These are phyloP conservation scores for Pyricularia sp. DNA, from an alignment of 2,329 filamentous ascomycete species.

Conservation along the genomic window DNA sequence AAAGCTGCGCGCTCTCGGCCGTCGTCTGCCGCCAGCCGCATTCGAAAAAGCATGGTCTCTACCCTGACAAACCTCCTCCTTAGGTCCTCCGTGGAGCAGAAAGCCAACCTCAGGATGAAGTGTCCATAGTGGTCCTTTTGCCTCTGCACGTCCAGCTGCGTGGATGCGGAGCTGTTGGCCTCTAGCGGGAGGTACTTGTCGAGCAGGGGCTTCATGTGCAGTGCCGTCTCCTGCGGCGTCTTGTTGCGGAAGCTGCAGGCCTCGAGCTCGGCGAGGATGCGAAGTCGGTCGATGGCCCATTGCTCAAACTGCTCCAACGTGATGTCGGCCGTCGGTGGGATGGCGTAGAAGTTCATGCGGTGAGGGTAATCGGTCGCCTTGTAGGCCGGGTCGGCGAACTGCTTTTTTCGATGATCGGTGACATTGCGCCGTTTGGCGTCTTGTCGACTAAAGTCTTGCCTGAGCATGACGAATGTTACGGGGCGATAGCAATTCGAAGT, in stretches of 20 bases:
- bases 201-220: conserved; percentile 77
- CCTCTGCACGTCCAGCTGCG: conserved; percentile 59
- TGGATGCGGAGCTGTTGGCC: conserved; percentile 57
- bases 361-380: conserved; percentile 72
- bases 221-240: conserved; percentile 67
- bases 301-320: conserved; percentile 96
- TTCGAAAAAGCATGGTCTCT: conserved; percentile 80
- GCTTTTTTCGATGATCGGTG: conserved; percentile 73
- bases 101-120: conserved; percentile 90
- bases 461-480: conserved; percentile 28
- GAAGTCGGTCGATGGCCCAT: conserved; percentile 91
- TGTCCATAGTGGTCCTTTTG: conserved; percentile 97
- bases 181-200: conserved; percentile 79
- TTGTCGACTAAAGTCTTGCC: conserved; percentile 39
- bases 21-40: conserved; percentile 74
- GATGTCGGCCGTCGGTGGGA: conserved; percentile 86
- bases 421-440: conserved; percentile 67
- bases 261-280: conserved; percentile 83
- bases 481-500: not conserved
- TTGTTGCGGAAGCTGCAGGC: conserved; percentile 93
- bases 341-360: conserved; percentile 84
- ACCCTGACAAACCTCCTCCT: conserved; percentile 77
- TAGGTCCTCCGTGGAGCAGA: conserved; percentile 83
- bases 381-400: conserved; percentile 71
- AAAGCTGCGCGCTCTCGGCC: conserved; percentile 64